phyloP scores from a whole-genome alignment of 2,329 filamentous ascomycete species.

The Purpureocillium lavendulum region DNA sequence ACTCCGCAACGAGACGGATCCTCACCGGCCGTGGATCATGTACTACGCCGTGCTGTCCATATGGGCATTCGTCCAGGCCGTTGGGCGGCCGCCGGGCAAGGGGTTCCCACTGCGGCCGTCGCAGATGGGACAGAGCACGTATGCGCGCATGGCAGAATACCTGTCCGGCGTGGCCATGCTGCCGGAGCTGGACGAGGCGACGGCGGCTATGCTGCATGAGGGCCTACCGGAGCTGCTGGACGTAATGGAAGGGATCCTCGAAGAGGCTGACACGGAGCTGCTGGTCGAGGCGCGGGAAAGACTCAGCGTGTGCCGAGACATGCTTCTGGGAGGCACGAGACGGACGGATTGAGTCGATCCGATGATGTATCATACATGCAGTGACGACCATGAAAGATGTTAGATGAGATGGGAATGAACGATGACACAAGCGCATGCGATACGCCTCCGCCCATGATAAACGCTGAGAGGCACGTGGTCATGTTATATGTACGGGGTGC shows the following conservation, averaged over 20 bases:
- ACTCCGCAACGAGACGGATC: slow-evolving; percentile 67
- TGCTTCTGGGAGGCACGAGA: slow-evolving; percentile 10
- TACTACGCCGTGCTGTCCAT: slow-evolving; percentile 82
- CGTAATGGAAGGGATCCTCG: slow-evolving; percentile 31
- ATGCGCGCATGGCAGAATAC: slow-evolving; percentile 31
- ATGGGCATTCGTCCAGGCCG: slow-evolving; percentile 78
- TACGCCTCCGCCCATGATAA: no score
- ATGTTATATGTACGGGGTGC: no score
- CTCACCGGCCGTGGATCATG: slow-evolving; percentile 84
- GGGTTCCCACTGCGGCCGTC: slow-evolving; percentile 38
- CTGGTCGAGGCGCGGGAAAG: slow-evolving; percentile 68
- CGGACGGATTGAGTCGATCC: background rate
- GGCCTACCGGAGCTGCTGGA: slow-evolving; percentile 38
- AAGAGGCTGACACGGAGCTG: slow-evolving; percentile 52
- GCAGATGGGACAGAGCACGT: slow-evolving; percentile 24
- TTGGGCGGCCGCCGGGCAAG: slow-evolving; percentile 49
- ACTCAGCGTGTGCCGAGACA: slow-evolving; percentile 51
- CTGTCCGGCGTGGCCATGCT: slow-evolving; percentile 59
- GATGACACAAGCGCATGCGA: background rate
- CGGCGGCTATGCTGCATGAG: slow-evolving; percentile 56
- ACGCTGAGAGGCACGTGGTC: no score
- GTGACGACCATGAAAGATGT: background rate
- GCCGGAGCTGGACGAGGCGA: slow-evolving; percentile 60
- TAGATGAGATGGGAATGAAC: background rate
- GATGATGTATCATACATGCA: background rate